Evolutionary conservation across 306 rosid genomes (phyloP), one percentile per base, ranked within the genome.

Genomic region (Spatholobus suberectus): DNA sequence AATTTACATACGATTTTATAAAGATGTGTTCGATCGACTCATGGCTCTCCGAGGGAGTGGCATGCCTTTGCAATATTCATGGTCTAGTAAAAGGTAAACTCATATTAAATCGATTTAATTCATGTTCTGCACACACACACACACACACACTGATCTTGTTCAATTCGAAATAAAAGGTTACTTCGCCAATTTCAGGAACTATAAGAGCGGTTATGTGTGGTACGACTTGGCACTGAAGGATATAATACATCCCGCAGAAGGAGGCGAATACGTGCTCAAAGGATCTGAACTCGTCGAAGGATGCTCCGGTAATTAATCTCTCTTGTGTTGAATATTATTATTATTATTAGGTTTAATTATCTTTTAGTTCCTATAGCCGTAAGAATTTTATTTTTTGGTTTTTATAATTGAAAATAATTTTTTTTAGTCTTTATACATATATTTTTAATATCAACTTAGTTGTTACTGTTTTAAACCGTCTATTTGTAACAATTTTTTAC

Each of bases 11-110:
- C 26, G 35, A 7, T 5, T 47, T 52, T 24, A 10, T 35, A 32
- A 79, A 93, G 97, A 93, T 89, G 97, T 92, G 0, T 82, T 90
- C 73, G 95, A 93, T 57, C 88, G 98, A 23, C 90, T 95, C 8
- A 85, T 91, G 15, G 85, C 86, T 3, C 91, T 95, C 0, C 85
- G 98, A 78, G 98, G 98, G 21, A 93, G 85, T 75, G 96, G 91
- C 83, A 93, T 95, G 97, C 98, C 97, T 3, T 75, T 89, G 5
- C 90, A 90, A 10, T 95, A 92, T 77, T 91, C 97, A 61, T 95
- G 98, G 98, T 95, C 98, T 23, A 91, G 98, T 79, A 95, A 93
- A 85, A 89, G 97, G 98, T 66, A 29, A 37, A n/a, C n/a, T n/a
- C n/a, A n/a, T n/a, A n/a, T n/a, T n/a, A n/a, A n/a, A n/a, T n/a